Conservation (phyloP, 371 early-diverging fungal genomes). For the Conidiobolus incongruus region DNA sequence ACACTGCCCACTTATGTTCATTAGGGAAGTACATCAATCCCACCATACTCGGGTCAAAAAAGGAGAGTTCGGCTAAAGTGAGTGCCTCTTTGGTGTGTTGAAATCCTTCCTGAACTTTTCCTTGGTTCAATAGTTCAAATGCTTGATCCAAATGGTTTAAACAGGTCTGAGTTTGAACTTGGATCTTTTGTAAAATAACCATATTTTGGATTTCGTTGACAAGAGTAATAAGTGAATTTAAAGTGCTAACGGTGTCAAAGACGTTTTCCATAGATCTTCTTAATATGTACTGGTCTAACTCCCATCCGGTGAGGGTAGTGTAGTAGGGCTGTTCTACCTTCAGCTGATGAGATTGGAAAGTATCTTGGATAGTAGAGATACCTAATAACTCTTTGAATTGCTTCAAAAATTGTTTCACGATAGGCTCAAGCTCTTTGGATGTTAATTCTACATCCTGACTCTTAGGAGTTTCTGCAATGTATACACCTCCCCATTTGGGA, state of each 20-base stretch:
- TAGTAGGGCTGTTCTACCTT: no score
- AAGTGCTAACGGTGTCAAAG: slow-evolving; percentile 39
- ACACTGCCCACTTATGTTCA: slow-evolving; percentile 90
- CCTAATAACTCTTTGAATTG: slow-evolving; percentile 69
- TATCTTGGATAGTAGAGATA: slow-evolving; percentile 18
- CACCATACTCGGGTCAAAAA: slow-evolving; percentile 93
- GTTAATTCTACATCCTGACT: slow-evolving; percentile 8
- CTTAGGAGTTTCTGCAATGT: slow-evolving; percentile 32
- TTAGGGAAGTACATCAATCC: slow-evolving; percentile 90
- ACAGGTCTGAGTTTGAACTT: slow-evolving; percentile 17
- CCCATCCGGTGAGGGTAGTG: slow-evolving; percentile 52
- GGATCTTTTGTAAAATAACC: slow-evolving; percentile 74
- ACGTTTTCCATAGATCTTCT: slow-evolving; percentile 39
- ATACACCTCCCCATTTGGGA: slow-evolving; percentile 84
- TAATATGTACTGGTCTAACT: slow-evolving; percentile 45
- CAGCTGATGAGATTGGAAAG: no score
- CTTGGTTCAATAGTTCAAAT: slow-evolving; percentile 7
- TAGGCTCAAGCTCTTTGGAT: slow-evolving; percentile 28
- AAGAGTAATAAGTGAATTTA: slow-evolving; percentile 55
- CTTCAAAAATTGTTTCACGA: slow-evolving; percentile 49
- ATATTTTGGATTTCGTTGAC: slow-evolving; percentile 64
- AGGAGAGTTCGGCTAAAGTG: slow-evolving; percentile 56
- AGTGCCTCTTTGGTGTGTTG: slow-evolving; percentile 32
- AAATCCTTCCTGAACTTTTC: slow-evolving; percentile 19
- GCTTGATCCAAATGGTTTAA: slow-evolving; percentile 1